A percentile compares a stretch with the other conserved stretches of the same genome.
Evolutionary conservation across 371 early-diverging fungal genomes (phyloP).

Genomic region (Saksenaea oblongispora): DNA sequence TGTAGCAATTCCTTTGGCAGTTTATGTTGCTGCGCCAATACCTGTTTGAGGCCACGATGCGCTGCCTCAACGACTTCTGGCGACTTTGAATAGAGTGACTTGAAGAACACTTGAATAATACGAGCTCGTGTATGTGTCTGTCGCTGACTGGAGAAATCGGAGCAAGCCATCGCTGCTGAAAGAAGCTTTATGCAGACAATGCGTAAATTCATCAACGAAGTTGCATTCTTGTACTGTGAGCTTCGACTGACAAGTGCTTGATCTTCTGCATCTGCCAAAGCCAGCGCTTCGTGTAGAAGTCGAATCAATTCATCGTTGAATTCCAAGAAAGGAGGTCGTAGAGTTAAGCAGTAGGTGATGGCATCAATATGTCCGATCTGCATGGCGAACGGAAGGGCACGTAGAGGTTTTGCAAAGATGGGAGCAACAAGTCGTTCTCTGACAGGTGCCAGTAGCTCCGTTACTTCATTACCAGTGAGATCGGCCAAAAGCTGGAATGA

Average conservation of each 20-base stretch:
- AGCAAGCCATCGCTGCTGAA: slow-evolving; percentile 88
- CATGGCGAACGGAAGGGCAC: slow-evolving; percentile 94
- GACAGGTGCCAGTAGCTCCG: slow-evolving; percentile 84
- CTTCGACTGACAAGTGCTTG: slow-evolving; percentile 88
- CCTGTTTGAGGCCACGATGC: slow-evolving; percentile 89
- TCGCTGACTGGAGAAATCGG: slow-evolving; percentile 76
- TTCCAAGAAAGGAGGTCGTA: slow-evolving; percentile 88
- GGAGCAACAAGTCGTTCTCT: slow-evolving; percentile 88
- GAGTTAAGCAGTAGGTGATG: slow-evolving; percentile 91
- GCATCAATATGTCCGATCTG: slow-evolving; percentile 99
- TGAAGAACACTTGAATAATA: slow-evolving; percentile 97
- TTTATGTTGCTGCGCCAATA: slow-evolving; percentile 85
- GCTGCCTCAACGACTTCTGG: slow-evolving; percentile 95
- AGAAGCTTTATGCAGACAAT: slow-evolving; percentile 95
- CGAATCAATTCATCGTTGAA: slow-evolving; percentile 93
- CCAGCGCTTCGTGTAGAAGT: slow-evolving; percentile 89
- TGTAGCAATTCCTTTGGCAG: slow-evolving; percentile 97
- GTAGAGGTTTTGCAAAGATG: slow-evolving; percentile 96
- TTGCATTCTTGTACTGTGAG: slow-evolving; percentile 80
- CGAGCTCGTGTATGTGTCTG: slow-evolving; percentile 81
- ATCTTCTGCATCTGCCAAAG: slow-evolving; percentile 97
- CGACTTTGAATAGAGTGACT: slow-evolving; percentile 90
- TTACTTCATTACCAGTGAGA: slow-evolving; percentile 75
- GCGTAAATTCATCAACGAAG: slow-evolving; percentile 82
- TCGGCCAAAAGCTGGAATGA: slow-evolving; percentile 83